Evolutionary conservation across 2,329 filamentous ascomycete species (phyloP).

Genomic region (Fusarium annulatum): DNA sequence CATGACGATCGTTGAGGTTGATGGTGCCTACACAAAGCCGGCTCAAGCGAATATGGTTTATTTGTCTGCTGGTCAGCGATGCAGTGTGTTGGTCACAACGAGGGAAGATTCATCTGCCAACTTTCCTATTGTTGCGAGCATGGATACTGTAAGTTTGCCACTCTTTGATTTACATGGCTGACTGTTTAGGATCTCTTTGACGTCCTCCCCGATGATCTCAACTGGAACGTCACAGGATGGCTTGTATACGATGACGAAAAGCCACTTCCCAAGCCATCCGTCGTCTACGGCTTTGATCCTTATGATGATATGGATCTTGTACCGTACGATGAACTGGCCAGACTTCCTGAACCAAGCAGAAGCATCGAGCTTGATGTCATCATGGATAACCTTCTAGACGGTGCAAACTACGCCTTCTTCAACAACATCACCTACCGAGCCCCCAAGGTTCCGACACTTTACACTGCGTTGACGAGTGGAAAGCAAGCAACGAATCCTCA

Average conservation of each 20-base stretch:
- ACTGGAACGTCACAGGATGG: slow-evolving; percentile 76
- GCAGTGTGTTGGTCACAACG: slow-evolving; percentile 70
- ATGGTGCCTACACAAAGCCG: slow-evolving; percentile 75
- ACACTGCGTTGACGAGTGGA: slow-evolving; percentile 75
- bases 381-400: slow-evolving; percentile 71
- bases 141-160: slow-evolving; percentile 67
- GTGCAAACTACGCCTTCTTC: slow-evolving; percentile 72
- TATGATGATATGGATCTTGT: slow-evolving; percentile 80
- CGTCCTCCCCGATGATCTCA: slow-evolving; percentile 71
- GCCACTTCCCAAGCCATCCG: slow-evolving; percentile 60
- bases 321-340: slow-evolving; percentile 72
- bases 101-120: slow-evolving; percentile 69
- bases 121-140: slow-evolving; percentile 75
- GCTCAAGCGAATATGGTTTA: slow-evolving; percentile 72
- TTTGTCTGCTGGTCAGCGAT: slow-evolving; percentile 74
- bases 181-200: slow-evolving; percentile 71
- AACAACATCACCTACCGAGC: slow-evolving; percentile 81
- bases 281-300: slow-evolving; percentile 70
- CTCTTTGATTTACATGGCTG: not conserved
- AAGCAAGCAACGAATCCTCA: slow-evolving; percentile 66
- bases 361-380: slow-evolving; percentile 72
- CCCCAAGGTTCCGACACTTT: slow-evolving; percentile 83
- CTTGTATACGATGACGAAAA: slow-evolving; percentile 65
- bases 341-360: slow-evolving; percentile 71
- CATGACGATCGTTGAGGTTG: slow-evolving; percentile 77